phyloP scores from a whole-genome alignment of 345 rosid genomes.

The Psidium friedrichsthalianum region DNA sequence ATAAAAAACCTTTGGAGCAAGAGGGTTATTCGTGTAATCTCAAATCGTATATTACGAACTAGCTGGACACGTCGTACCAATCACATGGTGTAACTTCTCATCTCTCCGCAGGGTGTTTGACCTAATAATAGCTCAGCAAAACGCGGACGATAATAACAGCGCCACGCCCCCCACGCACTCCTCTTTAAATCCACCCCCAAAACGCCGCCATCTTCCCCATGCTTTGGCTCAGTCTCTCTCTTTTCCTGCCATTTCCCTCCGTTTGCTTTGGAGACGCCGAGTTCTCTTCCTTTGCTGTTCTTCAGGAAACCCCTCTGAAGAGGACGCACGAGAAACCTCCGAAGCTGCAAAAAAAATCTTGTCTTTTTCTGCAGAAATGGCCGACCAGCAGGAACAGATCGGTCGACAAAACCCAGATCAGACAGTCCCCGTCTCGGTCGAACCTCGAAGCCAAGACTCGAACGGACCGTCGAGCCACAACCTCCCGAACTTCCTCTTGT shows the following conservation, averaged over 20 bases:
- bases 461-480: neutral
- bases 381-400: neutral
- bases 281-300: neutral
- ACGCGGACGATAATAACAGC: neutral
- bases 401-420: neutral
- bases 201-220: neutral
- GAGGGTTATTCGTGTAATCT: neutral
- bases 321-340: neutral
- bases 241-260: neutral
- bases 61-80: neutral
- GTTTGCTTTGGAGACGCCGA: neutral
- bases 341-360: neutral
- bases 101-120: neutral
- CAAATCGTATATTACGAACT: neutral
- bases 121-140: neutral
- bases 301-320: neutral
- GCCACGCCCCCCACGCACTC: neutral
- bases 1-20: neutral
- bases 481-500: conserved; percentile 14
- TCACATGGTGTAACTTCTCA: neutral
- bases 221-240: neutral
- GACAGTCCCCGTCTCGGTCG: neutral
- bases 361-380: neutral
- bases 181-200: neutral
- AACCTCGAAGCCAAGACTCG: neutral